These are phyloP conservation scores for Jamesozyma piceae DNA, from an alignment of 805 yeast species.

Conservation along the genomic window DNA sequence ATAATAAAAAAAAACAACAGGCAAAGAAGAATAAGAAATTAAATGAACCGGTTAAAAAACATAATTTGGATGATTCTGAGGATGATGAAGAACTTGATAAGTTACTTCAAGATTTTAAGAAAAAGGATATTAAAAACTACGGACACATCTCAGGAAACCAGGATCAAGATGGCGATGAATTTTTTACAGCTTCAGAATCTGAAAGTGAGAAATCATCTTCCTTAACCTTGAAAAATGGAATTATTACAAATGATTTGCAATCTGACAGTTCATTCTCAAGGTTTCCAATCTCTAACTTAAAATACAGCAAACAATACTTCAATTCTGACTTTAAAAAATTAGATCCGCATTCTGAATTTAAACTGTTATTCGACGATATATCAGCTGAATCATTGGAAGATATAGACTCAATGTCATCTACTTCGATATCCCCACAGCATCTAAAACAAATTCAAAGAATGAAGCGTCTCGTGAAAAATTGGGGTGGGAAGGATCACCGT, in stretches of 20 bases:
- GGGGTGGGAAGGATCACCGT: conserved; percentile 76
- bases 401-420: conserved; percentile 65
- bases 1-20: conserved; percentile 18
- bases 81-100: conserved; percentile 52
- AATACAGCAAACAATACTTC: conserved; percentile 15
- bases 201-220: conserved; percentile 21
- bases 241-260: conserved; percentile 29
- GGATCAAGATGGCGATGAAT: conserved; percentile 30
- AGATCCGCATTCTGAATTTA: conserved; percentile 71
- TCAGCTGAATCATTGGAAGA: conserved; percentile 62
- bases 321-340: conserved; percentile 34
- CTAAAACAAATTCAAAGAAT: conserved; percentile 49
- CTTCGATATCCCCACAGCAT: conserved; percentile 59
- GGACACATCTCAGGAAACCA: conserved; percentile 7
- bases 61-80: conserved; percentile 15
- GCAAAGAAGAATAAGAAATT: conserved; percentile 15
- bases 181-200: conserved; percentile 35
- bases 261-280: conserved; percentile 21
- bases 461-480: conserved; percentile 53
- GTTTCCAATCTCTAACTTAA: conserved; percentile 12
- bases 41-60: conserved; percentile 10
- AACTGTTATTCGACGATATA: conserved; percentile 59
- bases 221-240: conserved; percentile 2
- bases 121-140: conserved; percentile 19
- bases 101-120: conserved; percentile 38